These are phyloP conservation scores for Paramecium sonneborni DNA, from an alignment of 73 alveolate species.

Conservation along the genomic window DNA sequence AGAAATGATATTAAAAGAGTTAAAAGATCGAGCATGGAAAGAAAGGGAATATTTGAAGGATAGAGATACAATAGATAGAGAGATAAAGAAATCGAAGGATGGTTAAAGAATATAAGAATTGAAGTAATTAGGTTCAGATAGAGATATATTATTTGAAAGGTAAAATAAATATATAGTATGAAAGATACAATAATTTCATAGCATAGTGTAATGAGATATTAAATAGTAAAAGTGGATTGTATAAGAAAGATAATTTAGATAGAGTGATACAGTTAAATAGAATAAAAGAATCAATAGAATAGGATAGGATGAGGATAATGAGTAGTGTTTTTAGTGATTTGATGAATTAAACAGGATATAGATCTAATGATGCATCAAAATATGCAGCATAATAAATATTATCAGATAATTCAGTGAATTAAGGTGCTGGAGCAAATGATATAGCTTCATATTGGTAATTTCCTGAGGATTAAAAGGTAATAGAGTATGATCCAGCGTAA, in stretches of 20 bases:
- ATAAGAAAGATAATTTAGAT: slow-evolving; percentile 47
- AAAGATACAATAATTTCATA: neutral
- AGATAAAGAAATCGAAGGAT: slow-evolving; percentile 18
- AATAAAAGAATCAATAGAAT: slow-evolving; percentile 42
- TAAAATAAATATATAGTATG: neutral
- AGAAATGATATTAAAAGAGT: slow-evolving; percentile 51
- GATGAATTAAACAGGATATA: neutral
- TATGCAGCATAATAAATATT: slow-evolving; percentile 30
- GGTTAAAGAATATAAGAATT: neutral
- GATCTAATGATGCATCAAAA: slow-evolving; percentile 45
- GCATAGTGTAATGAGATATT: neutral
- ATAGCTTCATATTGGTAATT: neutral
- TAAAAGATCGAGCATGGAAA: slow-evolving; percentile 20
- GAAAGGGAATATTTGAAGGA: slow-evolving; percentile 52
- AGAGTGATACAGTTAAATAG: slow-evolving; percentile 24
- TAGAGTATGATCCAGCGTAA: slow-evolving; percentile 14
- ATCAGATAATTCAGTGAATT: neutral
- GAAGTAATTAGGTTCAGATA: slow-evolving; percentile 22
- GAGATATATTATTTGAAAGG: slow-evolving; percentile 47
- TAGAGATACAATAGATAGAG: slow-evolving; percentile 41
- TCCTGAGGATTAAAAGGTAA: slow-evolving; percentile 4
- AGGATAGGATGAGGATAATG: slow-evolving; percentile 47
- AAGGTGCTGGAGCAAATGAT: neutral
- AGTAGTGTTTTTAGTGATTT: neutral
- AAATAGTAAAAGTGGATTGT: slow-evolving; percentile 40